Percentiles rank a stretch among this genome's conserved stretches.
phyloP scores from a whole-genome alignment of 148 eudicot genomes.

The Chenopodium quinoa region DNA sequence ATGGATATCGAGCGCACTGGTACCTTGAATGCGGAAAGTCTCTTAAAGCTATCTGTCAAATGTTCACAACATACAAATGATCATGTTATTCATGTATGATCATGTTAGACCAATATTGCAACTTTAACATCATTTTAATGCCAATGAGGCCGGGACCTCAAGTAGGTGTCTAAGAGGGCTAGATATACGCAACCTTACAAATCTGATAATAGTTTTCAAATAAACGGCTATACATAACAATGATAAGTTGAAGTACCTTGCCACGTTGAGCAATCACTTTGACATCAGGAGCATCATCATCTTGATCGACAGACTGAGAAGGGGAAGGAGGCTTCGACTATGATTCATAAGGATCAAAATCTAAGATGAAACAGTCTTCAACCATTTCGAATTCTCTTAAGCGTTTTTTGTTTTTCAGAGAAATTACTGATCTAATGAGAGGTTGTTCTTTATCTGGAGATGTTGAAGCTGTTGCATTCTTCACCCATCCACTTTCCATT shows the following conservation, averaged over 20 bases:
- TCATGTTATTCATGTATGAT: neutral
- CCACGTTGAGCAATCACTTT: slow-evolving; percentile 43
- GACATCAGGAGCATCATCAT: slow-evolving; percentile 18
- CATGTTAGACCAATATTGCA: neutral
- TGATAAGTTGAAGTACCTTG: slow-evolving; percentile 31
- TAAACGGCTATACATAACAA: neutral
- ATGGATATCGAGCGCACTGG: slow-evolving; percentile 42
- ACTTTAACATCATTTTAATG: neutral
- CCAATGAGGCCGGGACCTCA: neutral
- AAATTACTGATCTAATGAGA: slow-evolving; percentile 23
- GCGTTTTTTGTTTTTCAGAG: neutral
- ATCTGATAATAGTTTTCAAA: too few relatives aligned
- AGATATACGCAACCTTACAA: neutral
- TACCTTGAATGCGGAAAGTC: slow-evolving; percentile 72
- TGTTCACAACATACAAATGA: neutral
- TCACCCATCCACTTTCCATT: slow-evolving; percentile 14
- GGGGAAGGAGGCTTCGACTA: slow-evolving; percentile 2
- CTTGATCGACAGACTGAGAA: neutral
- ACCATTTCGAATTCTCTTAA: slow-evolving; percentile 18
- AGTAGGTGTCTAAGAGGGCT: too few relatives aligned
- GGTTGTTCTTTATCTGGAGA: neutral
- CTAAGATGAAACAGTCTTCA: slow-evolving; percentile 38
- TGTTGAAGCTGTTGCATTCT: neutral
- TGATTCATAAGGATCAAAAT: slow-evolving; percentile 22
- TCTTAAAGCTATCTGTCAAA: slow-evolving; percentile 56